These are phyloP conservation scores for Stereocaulon alpinum DNA, from an alignment of 495 filamentous ascomycete genomes.

Conservation along the genomic window DNA sequence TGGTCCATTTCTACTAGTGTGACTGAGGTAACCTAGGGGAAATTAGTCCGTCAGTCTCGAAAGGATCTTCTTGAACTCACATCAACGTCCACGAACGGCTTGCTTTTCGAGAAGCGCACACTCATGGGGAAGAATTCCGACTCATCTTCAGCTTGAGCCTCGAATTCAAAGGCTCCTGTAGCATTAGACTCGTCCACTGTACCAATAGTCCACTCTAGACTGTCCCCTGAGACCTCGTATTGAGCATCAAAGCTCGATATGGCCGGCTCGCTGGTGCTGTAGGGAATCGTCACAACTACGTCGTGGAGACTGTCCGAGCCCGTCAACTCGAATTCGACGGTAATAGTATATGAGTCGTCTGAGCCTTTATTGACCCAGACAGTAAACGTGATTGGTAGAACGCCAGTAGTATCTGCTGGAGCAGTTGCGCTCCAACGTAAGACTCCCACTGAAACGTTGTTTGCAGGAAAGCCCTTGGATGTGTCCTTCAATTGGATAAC, in stretches of 20 bases:
- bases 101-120: constrained; percentile 76
- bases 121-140: constrained; percentile 96
- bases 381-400: constrained; percentile 81
- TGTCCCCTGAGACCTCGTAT: constrained; percentile 90
- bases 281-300: constrained; percentile 80
- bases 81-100: constrained; percentile 82
- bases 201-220: constrained; percentile 85
- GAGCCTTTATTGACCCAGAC: constrained; percentile 89
- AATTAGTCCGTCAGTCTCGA: constrained; percentile 14
- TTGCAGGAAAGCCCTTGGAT: constrained; percentile 78
- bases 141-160: constrained; percentile 72
- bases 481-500: constrained; percentile 76
- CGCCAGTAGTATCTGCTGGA: constrained; percentile 57
- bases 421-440: constrained; percentile 77
- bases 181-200: constrained; percentile 68
- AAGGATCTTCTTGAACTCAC: constrained; percentile 39
- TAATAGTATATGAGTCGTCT: constrained; percentile 68
- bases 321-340: constrained; percentile 86
- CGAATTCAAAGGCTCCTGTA: constrained; percentile 85
- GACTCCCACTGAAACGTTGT: constrained; percentile 70
- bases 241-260: constrained; percentile 89
- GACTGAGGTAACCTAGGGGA: constrained; percentile 54
- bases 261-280: constrained; percentile 65
- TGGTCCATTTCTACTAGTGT: constrained; percentile 70
- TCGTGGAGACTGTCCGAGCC: constrained; percentile 67